These are phyloP conservation scores for Botrytis deweyae DNA, from an alignment of 2,329 filamentous ascomycete species.

Conservation along the genomic window DNA sequence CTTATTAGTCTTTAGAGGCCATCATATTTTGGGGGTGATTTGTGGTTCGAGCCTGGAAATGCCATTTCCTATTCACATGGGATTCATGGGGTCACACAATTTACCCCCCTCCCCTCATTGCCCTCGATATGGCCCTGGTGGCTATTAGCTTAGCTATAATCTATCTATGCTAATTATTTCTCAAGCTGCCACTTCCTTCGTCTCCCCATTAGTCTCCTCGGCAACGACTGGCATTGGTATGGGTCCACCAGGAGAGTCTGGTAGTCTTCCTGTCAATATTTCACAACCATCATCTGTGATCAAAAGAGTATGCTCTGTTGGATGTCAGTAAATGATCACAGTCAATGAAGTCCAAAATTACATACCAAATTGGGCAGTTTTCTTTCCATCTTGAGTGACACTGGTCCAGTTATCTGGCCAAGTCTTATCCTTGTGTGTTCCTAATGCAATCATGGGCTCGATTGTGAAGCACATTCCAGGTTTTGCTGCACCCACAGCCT, in stretches of 20 bases:
- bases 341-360: conserved; percentile 22
- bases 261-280: conserved; percentile 65
- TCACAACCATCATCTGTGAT: conserved; percentile 83
- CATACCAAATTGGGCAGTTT: conserved; percentile 89
- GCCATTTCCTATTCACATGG: not conserved
- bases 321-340: conserved; percentile 25
- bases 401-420: conserved; percentile 99
- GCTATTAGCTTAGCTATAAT: not conserved
- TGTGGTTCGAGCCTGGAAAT: not conserved
- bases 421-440: conserved; percentile 86
- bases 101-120: not conserved
- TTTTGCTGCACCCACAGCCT: conserved; percentile 91
- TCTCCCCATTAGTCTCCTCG: conserved; percentile 27
- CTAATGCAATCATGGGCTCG: conserved; percentile 95
- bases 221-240: conserved; percentile 44
- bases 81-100: not conserved
- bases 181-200: conserved; percentile 15
- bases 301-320: conserved; percentile 74
- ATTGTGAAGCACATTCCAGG: conserved; percentile 99
- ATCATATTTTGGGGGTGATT: not conserved
- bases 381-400: conserved; percentile 83
- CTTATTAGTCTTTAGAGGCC: not conserved
- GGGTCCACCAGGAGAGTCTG: conserved; percentile 71
- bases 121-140: not conserved
- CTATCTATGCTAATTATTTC: not conserved